Evolutionary conservation across 164 flowering plant genomes (phyloP).

Genomic region (Protea cynaroides): DNA sequence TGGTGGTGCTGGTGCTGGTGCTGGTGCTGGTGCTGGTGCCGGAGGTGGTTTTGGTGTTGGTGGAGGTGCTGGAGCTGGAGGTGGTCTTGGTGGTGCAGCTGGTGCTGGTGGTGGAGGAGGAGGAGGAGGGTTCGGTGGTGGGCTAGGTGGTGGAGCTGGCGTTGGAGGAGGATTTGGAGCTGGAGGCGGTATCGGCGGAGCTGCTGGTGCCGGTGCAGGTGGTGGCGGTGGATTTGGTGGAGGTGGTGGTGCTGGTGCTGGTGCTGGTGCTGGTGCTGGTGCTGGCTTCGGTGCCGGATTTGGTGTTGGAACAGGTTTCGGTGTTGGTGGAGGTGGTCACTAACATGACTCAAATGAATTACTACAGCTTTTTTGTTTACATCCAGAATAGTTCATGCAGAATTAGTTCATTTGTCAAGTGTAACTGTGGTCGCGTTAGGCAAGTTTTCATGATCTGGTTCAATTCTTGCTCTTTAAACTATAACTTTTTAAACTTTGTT

Average conservation of each 20-base stretch:
- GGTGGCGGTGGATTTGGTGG: background rate
- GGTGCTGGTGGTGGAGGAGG: constrained; percentile 5
- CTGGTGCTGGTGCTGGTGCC: background rate
- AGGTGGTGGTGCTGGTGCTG: background rate
- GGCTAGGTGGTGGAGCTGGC: constrained; percentile 13
- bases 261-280: background rate
- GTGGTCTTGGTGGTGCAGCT: constrained; percentile 6
- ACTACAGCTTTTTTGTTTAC: background rate
- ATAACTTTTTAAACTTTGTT: too few relatives aligned
- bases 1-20: background rate
- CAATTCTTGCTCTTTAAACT: too few relatives aligned
- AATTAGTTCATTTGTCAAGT: too few relatives aligned
- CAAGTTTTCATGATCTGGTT: too few relatives aligned
- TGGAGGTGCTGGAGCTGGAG: constrained; percentile 7
- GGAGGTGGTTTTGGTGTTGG: constrained; percentile 1
- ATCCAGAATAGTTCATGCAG: too few relatives aligned
- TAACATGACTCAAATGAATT: background rate
- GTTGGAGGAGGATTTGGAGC: constrained; percentile 10
- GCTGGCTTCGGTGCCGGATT: background rate
- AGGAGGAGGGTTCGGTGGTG: constrained; percentile 11
- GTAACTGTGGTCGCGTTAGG: too few relatives aligned
- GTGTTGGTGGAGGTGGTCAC: background rate
- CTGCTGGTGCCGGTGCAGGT: constrained; percentile 8
- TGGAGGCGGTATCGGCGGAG: constrained; percentile 4
- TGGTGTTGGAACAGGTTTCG: background rate